A percentile compares a stretch with the other conserved stretches of the same genome.
phyloP scores from a whole-genome alignment of 441 rosid genomes.

The Gossypium davidsonii region DNA sequence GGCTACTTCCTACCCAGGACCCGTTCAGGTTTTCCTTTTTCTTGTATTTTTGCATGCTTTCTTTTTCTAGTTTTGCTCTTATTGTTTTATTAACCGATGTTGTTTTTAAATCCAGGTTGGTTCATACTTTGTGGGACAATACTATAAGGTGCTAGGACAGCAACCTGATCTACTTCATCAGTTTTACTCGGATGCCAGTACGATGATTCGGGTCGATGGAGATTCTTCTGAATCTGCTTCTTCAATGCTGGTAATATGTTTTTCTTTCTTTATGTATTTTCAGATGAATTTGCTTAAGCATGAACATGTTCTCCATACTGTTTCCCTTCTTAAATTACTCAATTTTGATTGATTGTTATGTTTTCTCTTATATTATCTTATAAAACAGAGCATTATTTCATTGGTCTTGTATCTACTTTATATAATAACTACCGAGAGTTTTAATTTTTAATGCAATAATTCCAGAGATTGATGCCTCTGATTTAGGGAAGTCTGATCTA shows the following conservation, averaged over 20 bases:
- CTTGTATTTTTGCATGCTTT: not conserved
- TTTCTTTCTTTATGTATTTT: not conserved
- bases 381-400: not conserved
- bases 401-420: not conserved
- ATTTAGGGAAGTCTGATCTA: not conserved
- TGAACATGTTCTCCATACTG: not conserved
- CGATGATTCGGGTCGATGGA: constrained; percentile 57
- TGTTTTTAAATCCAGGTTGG: constrained; percentile 43
- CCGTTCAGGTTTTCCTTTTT: constrained; percentile 37
- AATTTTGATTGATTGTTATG: not conserved
- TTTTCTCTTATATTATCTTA: not conserved
- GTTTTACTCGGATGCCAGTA: constrained; percentile 59
- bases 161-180: constrained; percentile 61
- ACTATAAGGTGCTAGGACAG: constrained; percentile 60
- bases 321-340: not conserved
- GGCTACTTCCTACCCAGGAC: constrained; percentile 51
- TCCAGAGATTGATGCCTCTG: not conserved
- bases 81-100: not conserved
- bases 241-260: constrained; percentile 39
- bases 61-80: not conserved
- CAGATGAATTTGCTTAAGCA: not conserved
- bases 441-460: not conserved
- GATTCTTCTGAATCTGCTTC: constrained; percentile 49
- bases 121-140: constrained; percentile 70
- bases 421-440: too few relatives aligned